phyloP scores from a whole-genome alignment of 2,329 filamentous ascomycete genomes.

The Apiospora hydei region DNA sequence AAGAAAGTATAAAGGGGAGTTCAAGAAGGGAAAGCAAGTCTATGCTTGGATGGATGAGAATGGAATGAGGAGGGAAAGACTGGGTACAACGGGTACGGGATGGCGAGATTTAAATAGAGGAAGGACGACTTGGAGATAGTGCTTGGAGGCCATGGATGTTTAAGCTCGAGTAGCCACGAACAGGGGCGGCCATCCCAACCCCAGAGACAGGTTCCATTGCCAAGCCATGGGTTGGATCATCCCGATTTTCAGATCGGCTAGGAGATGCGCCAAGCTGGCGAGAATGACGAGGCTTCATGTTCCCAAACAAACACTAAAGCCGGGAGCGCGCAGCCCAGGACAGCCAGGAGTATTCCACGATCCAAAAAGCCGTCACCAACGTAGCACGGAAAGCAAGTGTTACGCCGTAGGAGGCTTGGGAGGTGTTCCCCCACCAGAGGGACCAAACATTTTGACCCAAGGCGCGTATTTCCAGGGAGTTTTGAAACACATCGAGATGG shows the following conservation, averaged over 20 bases:
- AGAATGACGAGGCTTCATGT: not conserved
- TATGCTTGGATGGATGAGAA: constrained; percentile 17
- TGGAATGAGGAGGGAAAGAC: constrained; percentile 19
- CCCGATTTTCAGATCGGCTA: constrained; percentile 10
- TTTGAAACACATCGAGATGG: constrained; percentile 10
- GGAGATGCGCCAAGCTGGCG: constrained; percentile 3
- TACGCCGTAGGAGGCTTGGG: constrained; percentile 3
- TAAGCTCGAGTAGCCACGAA: constrained; percentile 4
- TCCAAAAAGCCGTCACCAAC: not conserved
- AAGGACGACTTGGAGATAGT: not conserved
- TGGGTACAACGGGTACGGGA: constrained; percentile 5
- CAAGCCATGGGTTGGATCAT: constrained; percentile 9
- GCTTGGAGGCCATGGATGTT: not conserved
- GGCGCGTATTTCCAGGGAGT: constrained; percentile 1
- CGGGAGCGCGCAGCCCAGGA: not conserved
- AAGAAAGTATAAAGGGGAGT: constrained; percentile 4
- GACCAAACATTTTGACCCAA: not conserved
- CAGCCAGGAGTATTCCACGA: not conserved
- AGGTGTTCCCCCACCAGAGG: not conserved
- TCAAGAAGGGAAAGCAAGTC: constrained; percentile 19
- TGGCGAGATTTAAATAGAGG: not conserved
- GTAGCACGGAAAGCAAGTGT: not conserved
- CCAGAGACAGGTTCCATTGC: constrained; percentile 2
- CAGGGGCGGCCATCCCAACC: not conserved
- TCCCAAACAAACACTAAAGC: constrained; percentile 10